Base-by-base conservation (phyloP, 345 rosid genomes). In the Citrus unshiu region DNA sequence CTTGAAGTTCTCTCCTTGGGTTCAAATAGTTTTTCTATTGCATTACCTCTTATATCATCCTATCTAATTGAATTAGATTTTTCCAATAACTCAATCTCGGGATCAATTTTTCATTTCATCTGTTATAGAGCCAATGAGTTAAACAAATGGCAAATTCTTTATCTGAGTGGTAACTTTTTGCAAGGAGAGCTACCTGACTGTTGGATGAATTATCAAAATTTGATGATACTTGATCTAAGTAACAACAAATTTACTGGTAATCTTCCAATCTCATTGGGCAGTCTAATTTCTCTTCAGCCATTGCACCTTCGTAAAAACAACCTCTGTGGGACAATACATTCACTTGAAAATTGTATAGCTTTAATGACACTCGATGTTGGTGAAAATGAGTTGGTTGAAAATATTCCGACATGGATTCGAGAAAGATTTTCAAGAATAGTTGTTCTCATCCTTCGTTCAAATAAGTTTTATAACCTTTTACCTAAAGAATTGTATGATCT, bases 51-150 rank as follows among this genome's bases (percentile, higher is more conserved):
- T 1, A 39, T 76, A 7, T 77, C 75, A 25, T 63, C 81, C 12
- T 13, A n/a, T 29, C 63, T 78, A 40, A 67, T 65, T 27, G 61
- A 49, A 9, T 71, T 87, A 30, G 83, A 87, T 76, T 85, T 89
- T 12, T 85, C 86, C 46, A 80, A 79, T 10, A 89, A 86, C 56
- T 77, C 66, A 54, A 83, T 87, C 21, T 71, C 85, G 0, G 89
- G 92, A 39, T 19, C 70, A 7, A 68, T 87, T n/a, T 84, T 81
- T 1, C 32, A 34, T 5, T 62, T 80, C 35, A 22, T 87, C 19
- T 84, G 89, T 13, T 35, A 75, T 13, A 76, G 84, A 18, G 76
- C 72, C 1, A n/a, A 46, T 43, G 66, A 61, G 35, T 72, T 61
- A 16, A 58, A 12, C 16, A 46, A 32, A 13, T 32, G 77, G 37